phyloP scores from a whole-genome alignment of 176 grass and related monocot species.

The Zea mays region Zm-B73-REFERENCE-NAM-5.0 NC_050096.1:31600001-31600500 shows the following conservation, averaged over 20 bases:
- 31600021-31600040: constrained; percentile 92
- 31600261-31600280: no score
- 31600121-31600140: constrained; percentile 15
- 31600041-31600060: constrained; percentile 82
- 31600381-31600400: constrained; percentile 5
- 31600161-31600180: no score
- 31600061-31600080: constrained; percentile 80
- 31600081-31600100: constrained; percentile 89
- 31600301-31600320: background rate
- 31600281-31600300: constrained; percentile 11
- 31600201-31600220: no score
- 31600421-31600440: background rate
- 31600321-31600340: constrained; percentile 16
- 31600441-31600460: background rate
- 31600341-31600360: background rate
- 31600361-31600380: constrained; percentile 15
- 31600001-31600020: constrained; percentile 85
- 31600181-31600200: no score
- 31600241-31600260: no score
- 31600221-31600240: no score
- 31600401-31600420: background rate
- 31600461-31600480: background rate
- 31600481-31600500: constrained; percentile 1
- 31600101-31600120: constrained; percentile 57
- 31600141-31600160: constrained; percentile 16